Evolutionary conservation across 2,329 filamentous ascomycete genomes (phyloP).

Genomic region (Westerdykella sp.): DNA sequence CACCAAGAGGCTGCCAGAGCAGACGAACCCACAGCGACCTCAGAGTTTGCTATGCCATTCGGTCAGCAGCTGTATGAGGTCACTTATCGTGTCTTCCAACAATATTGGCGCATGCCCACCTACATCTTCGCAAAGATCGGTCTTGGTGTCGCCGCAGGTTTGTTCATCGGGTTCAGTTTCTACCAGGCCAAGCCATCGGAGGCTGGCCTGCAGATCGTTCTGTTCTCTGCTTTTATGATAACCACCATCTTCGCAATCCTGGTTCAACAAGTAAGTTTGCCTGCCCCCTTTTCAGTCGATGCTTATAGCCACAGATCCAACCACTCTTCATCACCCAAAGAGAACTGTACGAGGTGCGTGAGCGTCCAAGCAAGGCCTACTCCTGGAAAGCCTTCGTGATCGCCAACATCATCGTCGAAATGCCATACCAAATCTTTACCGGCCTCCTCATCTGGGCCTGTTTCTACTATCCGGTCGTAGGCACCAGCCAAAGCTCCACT

Average conservation of each 20-base stretch:
- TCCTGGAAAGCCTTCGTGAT: conserved; percentile 82
- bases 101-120: conserved; percentile 42
- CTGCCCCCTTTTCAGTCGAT: background rate
- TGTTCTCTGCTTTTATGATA: conserved; percentile 49
- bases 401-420: conserved; percentile 74
- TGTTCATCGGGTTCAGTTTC: conserved; percentile 40
- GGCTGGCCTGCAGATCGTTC: conserved; percentile 42
- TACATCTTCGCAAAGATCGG: conserved; percentile 37
- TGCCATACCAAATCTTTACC: conserved; percentile 77
- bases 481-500: conserved; percentile 24
- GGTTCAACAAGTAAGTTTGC: conserved; percentile 43
- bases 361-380: conserved; percentile 78
- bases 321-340: conserved; percentile 55
- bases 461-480: conserved; percentile 78
- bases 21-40: conserved; percentile 29
- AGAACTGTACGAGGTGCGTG: conserved; percentile 75
- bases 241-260: conserved; percentile 41
- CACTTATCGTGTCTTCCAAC: conserved; percentile 40
- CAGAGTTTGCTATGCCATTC: conserved; percentile 43
- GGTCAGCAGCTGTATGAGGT: conserved; percentile 29
- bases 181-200: conserved; percentile 32
- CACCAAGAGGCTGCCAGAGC: conserved; percentile 22
- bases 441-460: conserved; percentile 69
- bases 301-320: conserved; percentile 43
- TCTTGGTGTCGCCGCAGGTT: conserved; percentile 19